These are phyloP conservation scores for Aspergillus sp. DNA, from an alignment of 2,329 filamentous ascomycete species.

Conservation along the genomic window DNA sequence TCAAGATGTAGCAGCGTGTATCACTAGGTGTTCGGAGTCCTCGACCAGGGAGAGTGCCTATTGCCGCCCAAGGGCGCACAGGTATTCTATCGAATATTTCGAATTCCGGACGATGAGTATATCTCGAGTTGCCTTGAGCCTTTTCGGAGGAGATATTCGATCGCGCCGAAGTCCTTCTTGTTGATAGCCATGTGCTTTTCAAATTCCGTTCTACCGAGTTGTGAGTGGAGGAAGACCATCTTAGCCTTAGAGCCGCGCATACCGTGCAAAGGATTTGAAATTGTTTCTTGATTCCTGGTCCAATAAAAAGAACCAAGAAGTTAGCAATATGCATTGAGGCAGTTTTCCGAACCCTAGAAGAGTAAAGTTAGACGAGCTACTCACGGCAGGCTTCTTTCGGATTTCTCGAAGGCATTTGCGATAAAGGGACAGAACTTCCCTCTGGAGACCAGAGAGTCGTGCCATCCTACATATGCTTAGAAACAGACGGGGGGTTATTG, in stretches of 20 bases:
- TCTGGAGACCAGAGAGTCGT: slow-evolving; percentile 80
- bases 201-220: slow-evolving; percentile 68
- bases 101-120: slow-evolving; percentile 77
- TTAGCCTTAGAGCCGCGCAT: slow-evolving; percentile 12
- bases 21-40: neutral
- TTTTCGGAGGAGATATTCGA: slow-evolving; percentile 82
- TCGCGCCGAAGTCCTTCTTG: slow-evolving; percentile 81
- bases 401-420: slow-evolving; percentile 79
- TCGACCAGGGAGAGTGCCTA: neutral
- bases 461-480: slow-evolving; percentile 24
- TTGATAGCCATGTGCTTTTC: slow-evolving; percentile 65
- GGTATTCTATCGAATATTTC: slow-evolving; percentile 58
- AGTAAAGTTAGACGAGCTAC: slow-evolving; percentile 18
- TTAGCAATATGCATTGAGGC: neutral
- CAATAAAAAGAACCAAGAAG: neutral
- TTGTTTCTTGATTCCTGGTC: slow-evolving; percentile 41
- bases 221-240: neutral
- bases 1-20: neutral
- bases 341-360: neutral
- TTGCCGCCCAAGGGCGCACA: neutral
- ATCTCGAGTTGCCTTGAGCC: slow-evolving; percentile 78
- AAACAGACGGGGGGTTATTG: neutral
- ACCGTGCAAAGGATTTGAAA: slow-evolving; percentile 46
- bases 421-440: slow-evolving; percentile 83
- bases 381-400: slow-evolving; percentile 74